Percentiles rank a stretch among this genome's conserved stretches.
These are phyloP conservation scores for Sistotremastrum suecicum DNA, from an alignment of 768 basidiomycete genomes.

Conservation along the genomic window DNA sequence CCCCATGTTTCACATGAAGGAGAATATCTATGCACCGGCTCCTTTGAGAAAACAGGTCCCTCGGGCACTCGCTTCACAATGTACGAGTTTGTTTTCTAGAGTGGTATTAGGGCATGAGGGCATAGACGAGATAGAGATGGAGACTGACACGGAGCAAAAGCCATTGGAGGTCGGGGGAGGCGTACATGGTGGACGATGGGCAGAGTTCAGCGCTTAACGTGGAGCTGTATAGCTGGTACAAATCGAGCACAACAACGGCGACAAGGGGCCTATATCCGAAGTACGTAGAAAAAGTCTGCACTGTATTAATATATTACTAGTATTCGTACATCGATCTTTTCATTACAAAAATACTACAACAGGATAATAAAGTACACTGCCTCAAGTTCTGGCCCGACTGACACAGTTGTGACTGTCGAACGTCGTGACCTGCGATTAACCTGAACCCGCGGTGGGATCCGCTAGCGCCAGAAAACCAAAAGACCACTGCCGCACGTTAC, in stretches of 20 bases:
- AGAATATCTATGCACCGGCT: slow-evolving; percentile 41
- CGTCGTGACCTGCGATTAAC: too few species aligned
- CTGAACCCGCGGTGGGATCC: slow-evolving; percentile 11
- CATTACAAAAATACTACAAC: too few species aligned
- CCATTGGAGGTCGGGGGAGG: slow-evolving; percentile 91
- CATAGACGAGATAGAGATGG: not conserved
- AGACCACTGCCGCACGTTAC: slow-evolving; percentile 15
- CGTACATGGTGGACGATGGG: slow-evolving; percentile 14
- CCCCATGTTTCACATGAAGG: not conserved
- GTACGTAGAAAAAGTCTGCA: too few species aligned
- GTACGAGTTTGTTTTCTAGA: slow-evolving; percentile 73
- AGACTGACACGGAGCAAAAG: slow-evolving; percentile 70
- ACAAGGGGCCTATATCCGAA: too few species aligned
- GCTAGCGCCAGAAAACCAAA: slow-evolving; percentile 28
- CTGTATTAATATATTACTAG: too few species aligned
- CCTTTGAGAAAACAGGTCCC: slow-evolving; percentile 72
- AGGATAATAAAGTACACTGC: too few species aligned
- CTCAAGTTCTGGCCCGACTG: too few species aligned
- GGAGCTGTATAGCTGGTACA: slow-evolving; percentile 7
- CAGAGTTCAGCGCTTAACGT: slow-evolving; percentile 15
- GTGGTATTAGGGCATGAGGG: not conserved
- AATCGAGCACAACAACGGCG: too few species aligned
- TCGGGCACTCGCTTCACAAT: slow-evolving; percentile 62
- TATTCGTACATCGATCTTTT: too few species aligned
- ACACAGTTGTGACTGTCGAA: too few species aligned